phyloP scores from a whole-genome alignment of 164 flowering plant genomes.

The Buxus sempervirens region DNA sequence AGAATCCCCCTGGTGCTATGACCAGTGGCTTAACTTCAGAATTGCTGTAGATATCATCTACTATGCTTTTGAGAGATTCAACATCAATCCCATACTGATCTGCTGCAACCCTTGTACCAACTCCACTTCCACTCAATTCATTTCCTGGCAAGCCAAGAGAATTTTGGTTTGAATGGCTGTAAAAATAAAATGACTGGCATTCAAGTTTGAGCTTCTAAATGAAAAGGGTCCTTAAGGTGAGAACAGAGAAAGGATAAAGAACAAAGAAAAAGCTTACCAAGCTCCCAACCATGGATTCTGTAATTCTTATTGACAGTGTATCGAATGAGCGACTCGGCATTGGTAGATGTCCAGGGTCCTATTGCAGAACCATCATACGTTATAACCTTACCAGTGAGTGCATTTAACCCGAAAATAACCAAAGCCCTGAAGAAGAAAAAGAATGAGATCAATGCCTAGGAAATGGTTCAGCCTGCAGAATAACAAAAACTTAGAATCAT shows the following conservation, averaged over 20 bases:
- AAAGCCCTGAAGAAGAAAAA: constrained; percentile 25
- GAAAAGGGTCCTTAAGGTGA: too few relatives aligned
- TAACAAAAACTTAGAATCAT: not conserved
- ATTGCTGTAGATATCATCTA: constrained; percentile 28
- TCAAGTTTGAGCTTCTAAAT: too few relatives aligned
- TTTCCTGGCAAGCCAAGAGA: constrained; percentile 29
- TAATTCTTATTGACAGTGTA: constrained; percentile 39
- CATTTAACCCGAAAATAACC: constrained; percentile 46
- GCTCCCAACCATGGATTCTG: constrained; percentile 45
- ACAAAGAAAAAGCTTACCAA: constrained; percentile 28
- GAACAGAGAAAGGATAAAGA: not conserved
- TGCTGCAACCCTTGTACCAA: constrained; percentile 37
- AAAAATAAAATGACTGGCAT: too few relatives aligned
- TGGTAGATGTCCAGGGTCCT: constrained; percentile 41
- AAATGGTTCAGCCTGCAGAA: not conserved
- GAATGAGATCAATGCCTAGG: not conserved
- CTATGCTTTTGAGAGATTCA: constrained; percentile 22
- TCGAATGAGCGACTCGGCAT: constrained; percentile 41
- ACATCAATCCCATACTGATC: constrained; percentile 38
- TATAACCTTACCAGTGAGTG: constrained; percentile 32
- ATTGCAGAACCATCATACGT: constrained; percentile 19
- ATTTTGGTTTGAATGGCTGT: too few relatives aligned
- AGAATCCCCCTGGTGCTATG: constrained; percentile 49
- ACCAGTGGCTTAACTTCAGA: constrained; percentile 25
- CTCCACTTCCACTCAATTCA: constrained; percentile 42